Evolutionary conservation across 169 alveolate species (phyloP).

Genomic region (Perkinsus marinus): DNA sequence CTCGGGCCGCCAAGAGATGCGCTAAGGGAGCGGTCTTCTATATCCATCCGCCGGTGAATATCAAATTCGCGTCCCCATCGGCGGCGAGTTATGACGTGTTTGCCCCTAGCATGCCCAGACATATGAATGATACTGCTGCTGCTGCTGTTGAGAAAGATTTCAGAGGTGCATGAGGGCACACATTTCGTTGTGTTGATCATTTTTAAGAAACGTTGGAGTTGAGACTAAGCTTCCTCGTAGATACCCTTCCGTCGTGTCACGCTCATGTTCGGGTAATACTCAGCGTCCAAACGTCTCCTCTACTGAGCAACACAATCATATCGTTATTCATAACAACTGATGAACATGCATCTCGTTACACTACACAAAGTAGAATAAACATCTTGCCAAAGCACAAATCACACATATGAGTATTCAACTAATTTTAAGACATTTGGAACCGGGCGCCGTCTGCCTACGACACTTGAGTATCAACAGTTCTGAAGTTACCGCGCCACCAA

Average conservation of each 20-base stretch:
- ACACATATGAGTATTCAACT: background rate
- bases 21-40: slow-evolving; percentile 2
- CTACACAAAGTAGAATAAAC: background rate
- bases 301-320: background rate
- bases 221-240: too few relatives aligned
- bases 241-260: too few relatives aligned
- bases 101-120: background rate
- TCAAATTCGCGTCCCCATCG: slow-evolving; percentile 6
- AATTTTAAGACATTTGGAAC: background rate
- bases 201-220: background rate
- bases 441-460: background rate
- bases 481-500: background rate
- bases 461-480: background rate
- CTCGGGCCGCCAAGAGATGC: background rate
- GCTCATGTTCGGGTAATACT: too few relatives aligned
- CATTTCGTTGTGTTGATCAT: background rate
- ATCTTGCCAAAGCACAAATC: background rate
- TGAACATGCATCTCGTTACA: background rate
- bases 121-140: background rate
- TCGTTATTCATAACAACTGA: background rate
- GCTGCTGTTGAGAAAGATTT: background rate
- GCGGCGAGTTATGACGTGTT: background rate
- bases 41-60: slow-evolving; percentile 4
- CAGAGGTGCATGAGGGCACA: background rate
- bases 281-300: too few relatives aligned